phyloP scores from a whole-genome alignment of 1,284 basidiomycete species.

The Meira miltonrushii region DNA sequence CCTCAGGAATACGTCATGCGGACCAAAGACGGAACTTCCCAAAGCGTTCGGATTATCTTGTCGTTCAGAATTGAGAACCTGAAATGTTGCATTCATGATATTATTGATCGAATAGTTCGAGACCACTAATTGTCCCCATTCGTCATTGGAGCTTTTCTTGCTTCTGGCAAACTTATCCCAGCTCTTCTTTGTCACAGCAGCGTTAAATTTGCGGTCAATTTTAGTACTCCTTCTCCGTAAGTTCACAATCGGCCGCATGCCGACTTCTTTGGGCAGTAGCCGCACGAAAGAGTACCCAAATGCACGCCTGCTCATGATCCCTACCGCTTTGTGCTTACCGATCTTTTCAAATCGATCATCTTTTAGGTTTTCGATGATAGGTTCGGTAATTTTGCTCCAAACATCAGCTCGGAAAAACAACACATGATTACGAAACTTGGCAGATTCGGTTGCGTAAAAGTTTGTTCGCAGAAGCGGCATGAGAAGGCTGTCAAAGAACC shows the following conservation, averaged over 20 bases:
- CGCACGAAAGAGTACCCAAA: conserved; percentile 81
- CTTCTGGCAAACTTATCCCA: neutral
- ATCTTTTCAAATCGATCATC: conserved; percentile 28
- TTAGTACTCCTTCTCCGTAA: conserved; percentile 62
- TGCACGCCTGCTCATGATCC: conserved; percentile 27
- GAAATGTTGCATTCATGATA: conserved; percentile 65
- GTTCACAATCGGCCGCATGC: conserved; percentile 92
- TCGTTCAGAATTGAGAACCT: conserved; percentile 40
- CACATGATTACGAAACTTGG: conserved; percentile 75
- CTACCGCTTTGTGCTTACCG: conserved; percentile 46
- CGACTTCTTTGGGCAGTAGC: conserved; percentile 85
- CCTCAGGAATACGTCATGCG: conserved; percentile 54
- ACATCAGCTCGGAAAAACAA: conserved; percentile 92
- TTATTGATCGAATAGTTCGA: conserved; percentile 72
- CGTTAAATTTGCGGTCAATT: neutral
- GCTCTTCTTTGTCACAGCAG: no score
- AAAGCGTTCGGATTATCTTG: conserved; percentile 16
- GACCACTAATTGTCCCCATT: neutral
- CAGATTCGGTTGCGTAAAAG: conserved; percentile 91
- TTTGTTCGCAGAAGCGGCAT: conserved; percentile 77
- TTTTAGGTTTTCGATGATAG: conserved; percentile 72
- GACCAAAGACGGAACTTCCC: conserved; percentile 38
- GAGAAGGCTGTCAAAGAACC: conserved; percentile 85
- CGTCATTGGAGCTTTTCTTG: conserved; percentile 12
- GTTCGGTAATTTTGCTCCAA: conserved; percentile 73